Base-by-base conservation (phyloP, 768 basidiomycete genomes). In the Tylopilus plumbeoviolaceoides region DNA sequence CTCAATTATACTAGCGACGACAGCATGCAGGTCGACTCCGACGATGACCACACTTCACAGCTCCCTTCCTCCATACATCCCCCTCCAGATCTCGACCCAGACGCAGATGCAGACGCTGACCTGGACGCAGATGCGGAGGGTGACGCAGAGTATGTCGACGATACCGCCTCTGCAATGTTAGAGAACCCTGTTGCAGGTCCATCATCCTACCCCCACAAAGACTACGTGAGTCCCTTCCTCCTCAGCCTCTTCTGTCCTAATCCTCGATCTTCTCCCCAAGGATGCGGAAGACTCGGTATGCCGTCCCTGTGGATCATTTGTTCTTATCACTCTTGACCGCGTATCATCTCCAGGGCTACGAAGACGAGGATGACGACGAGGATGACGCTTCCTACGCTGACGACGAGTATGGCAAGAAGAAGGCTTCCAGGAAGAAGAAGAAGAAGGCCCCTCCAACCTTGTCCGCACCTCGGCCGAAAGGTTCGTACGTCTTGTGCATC, bases 341-440 rank as follows among this genome's bases (percentile, higher is more conserved):
- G 62, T 59, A 78, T 80, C 78, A 72, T 54, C 78, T 74, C 69
- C 77, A 82, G 69, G 85, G 77, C 28, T 85, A 87, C 56, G 83
- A 83, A 41, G 79, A 84, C 48, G 82, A 82, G 5, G 85, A 85
- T 42, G 87, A 89, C 63, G 86, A 85, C 18, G 44, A 51, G 18
- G 85, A 84, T 53, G 88, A 91, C 63, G 85, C 79, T 57, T 86
- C 87, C 47, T 91, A 89, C 64, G 88, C 80, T 44, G 87, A 89
- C 63, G 84, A 86, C 63, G 84, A 86, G 64, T 87, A 86, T 64
- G 81, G 76, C 33, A 83, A 80, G 74, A 87, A 85, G 77, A 87
- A 82, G 68, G 73, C 74, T 43, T 71, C 72, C 9, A 83, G 80
- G 70, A 88, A 84, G 78, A 89, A 88, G 75, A 86, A 82, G 65